Conservation (phyloP, 306 rosid genomes). For the Quercus gilva region DNA sequence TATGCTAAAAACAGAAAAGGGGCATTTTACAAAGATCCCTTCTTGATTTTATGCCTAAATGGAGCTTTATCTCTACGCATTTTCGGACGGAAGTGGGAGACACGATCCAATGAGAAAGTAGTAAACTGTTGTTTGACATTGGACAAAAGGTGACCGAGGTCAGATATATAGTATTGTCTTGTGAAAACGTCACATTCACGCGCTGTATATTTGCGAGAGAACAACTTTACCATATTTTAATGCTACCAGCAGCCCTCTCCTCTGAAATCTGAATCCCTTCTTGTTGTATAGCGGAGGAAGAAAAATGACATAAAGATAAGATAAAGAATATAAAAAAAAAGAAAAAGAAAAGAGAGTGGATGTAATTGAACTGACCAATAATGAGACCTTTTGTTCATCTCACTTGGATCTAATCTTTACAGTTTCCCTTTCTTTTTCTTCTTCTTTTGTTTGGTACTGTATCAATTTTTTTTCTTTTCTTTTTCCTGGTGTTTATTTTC, state of each 20-base stretch:
- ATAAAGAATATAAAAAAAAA: background rate
- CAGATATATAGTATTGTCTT: background rate
- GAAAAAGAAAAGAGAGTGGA: background rate
- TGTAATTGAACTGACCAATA: background rate
- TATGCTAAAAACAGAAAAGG: background rate
- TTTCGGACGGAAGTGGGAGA: background rate
- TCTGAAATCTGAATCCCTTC: too few species aligned
- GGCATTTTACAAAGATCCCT: background rate
- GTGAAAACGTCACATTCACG: conserved; percentile 5
- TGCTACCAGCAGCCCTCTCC: too few species aligned
- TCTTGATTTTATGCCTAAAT: background rate
- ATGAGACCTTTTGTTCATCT: background rate
- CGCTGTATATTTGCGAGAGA: conserved; percentile 10
- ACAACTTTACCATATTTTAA: background rate
- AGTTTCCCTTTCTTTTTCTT: background rate
- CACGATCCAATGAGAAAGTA: conserved; percentile 21
- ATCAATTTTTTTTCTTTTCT: too few species aligned
- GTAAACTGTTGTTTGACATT: conserved; percentile 2
- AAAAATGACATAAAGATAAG: background rate
- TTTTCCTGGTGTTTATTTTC: too few species aligned
- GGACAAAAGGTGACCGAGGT: background rate
- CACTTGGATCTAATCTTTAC: background rate
- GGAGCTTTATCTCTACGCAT: conserved; percentile 1
- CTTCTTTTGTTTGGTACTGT: background rate
- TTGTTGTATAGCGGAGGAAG: background rate